These are phyloP conservation scores for Schizothecium vesticola DNA, from an alignment of 495 filamentous ascomycete genomes.

Conservation along the genomic window DNA sequence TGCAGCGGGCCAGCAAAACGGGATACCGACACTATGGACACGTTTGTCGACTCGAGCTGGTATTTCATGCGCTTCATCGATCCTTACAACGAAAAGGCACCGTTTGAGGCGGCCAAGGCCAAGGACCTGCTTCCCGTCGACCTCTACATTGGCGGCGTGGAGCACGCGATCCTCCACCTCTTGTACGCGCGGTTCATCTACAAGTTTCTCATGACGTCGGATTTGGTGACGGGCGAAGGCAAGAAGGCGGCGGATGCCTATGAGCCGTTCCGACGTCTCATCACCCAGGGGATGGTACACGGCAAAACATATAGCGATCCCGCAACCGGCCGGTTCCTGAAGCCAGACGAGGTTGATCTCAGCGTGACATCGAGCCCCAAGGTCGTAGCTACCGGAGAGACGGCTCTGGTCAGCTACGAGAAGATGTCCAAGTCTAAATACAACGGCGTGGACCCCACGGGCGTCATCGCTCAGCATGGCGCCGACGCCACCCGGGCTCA, in stretches of 20 bases:
- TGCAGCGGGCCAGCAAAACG: conserved; percentile 65
- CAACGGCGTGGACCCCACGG: conserved; percentile 81
- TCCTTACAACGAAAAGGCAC: conserved; percentile 54
- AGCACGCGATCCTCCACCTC: conserved; percentile 89
- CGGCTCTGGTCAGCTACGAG: conserved; percentile 62
- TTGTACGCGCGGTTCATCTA: conserved; percentile 88
- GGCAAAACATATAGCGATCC: conserved; percentile 79
- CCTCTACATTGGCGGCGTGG: conserved; percentile 80
- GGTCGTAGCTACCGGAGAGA: conserved; percentile 52
- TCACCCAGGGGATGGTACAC: conserved; percentile 91
- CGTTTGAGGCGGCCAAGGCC: conserved; percentile 54
- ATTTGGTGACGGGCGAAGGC: conserved; percentile 24
- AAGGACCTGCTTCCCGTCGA: conserved; percentile 64
- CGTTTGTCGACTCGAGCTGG: conserved; percentile 91
- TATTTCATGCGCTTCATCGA: conserved; percentile 81
- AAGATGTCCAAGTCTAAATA: conserved; percentile 98
- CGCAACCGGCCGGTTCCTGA: conserved; percentile 67
- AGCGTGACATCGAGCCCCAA: conserved; percentile 51
- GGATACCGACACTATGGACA: conserved; percentile 94
- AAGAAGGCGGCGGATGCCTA: conserved; percentile 12
- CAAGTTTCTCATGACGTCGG: conserved; percentile 67
- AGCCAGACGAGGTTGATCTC: conserved; percentile 68
- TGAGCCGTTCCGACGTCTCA: conserved; percentile 75
- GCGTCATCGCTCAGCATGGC: conserved; percentile 65
- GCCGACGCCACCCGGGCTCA: conserved; percentile 82